Base-by-base conservation (phyloP, 768 basidiomycete species). In the Russula earlei region DNA sequence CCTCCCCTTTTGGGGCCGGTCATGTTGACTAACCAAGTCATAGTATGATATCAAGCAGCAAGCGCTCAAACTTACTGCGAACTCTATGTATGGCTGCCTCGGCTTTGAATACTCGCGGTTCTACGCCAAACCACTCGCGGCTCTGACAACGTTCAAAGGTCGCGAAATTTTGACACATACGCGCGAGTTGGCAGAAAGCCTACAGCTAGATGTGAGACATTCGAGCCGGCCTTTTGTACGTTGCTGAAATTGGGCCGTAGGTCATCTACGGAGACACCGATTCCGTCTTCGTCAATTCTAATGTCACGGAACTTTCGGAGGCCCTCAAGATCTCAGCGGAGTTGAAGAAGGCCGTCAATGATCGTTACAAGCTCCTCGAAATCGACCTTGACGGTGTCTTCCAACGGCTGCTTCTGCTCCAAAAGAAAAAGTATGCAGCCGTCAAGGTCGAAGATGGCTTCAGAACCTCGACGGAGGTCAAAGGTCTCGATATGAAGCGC, bases 31-130 rank as follows among this genome's bases (percentile, higher is more conserved):
- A 1, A 53, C 31, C 37, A 9, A 41, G 14, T 25, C 54, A 1
- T 65, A 97, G 90, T 98, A 86, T 66, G 93, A 99, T 65, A 96
- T 98, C 73, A 93, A 92, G 67, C 96, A 99, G 64, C 85, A 90
- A 69, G 96, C 96, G 1, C 75, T 98, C 48, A 98, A 98, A 72
- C 82, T 98, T 33, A 99, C 96, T 4, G 96, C 96, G 47, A 98
- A 99, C 74, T 94, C 91, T 76, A 99, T 98, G 96, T 99, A 99
- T 69, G 96, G 96, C 17, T 99, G 96, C 75, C 84, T 99, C 20
- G 96, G 96, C 46, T 98, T 97, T 67, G 92, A 94, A 66, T 88
- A 92, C 63, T 97, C 96, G 10, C 76, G 96, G 48, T 98, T 98
- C 75, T 97, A 93, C 62, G 96, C 96, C 20, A 81, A 91, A 41